Evolutionary conservation across 371 early-diverging fungal genomes (phyloP).

Genomic region (Apophysomyces ossiformis): DNA sequence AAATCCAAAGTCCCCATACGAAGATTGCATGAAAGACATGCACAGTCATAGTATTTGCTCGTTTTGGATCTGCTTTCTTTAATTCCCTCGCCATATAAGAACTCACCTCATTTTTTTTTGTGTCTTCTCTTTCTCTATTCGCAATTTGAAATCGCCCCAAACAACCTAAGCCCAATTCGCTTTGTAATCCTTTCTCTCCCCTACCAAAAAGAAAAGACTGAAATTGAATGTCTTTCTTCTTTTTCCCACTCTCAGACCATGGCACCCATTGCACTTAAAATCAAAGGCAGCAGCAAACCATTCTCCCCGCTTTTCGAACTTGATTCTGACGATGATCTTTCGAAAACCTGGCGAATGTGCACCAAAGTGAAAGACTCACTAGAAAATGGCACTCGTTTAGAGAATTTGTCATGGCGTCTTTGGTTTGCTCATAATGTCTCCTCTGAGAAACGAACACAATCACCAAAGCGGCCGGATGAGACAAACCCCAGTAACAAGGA

Average conservation of each 20-base stretch:
- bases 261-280: slow-evolving; percentile 76
- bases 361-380: slow-evolving; percentile 89
- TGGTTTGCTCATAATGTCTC: slow-evolving; percentile 80
- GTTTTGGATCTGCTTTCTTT: background rate
- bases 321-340: slow-evolving; percentile 71
- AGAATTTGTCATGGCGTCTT: slow-evolving; percentile 88
- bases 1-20: background rate
- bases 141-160: slow-evolving; percentile 11
- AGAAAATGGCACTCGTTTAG: slow-evolving; percentile 82
- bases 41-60: background rate
- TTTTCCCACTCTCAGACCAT: slow-evolving; percentile 31
- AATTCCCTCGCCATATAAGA: background rate
- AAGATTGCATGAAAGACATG: background rate
- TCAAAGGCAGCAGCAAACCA: slow-evolving; percentile 67
- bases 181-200: slow-evolving; percentile 5
- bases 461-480: slow-evolving; percentile 23
- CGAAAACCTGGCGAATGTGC: slow-evolving; percentile 81
- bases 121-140: background rate
- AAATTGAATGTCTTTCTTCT: background rate
- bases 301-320: slow-evolving; percentile 70
- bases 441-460: slow-evolving; percentile 39
- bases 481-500: slow-evolving; percentile 19
- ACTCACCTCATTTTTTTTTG: slow-evolving; percentile 8
- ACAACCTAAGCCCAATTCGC: slow-evolving; percentile 1
- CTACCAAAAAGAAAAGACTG: background rate